Evolutionary conservation across 2,329 filamentous ascomycete species (phyloP), one percentile per base, ranked within the genome.

Genomic region (Lachnellula arida): DNA sequence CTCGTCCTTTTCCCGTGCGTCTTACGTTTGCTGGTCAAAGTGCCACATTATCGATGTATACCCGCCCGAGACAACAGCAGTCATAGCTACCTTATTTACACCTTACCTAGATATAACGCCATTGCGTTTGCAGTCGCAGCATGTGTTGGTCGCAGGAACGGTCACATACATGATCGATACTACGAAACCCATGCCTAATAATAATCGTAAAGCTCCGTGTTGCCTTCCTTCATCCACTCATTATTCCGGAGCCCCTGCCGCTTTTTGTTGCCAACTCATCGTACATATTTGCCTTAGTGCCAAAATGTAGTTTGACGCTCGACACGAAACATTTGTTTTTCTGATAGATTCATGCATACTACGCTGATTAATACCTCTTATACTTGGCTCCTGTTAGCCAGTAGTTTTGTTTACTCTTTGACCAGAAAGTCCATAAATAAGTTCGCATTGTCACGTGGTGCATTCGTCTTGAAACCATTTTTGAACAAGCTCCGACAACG

Each of bases 91-190:
- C 46, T n/a, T 23, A 48, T 15, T 14, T n/a, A 11, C 9, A 48
- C 46, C 46, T 9, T 23, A 48, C 25, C 23, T n/a, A 11, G 28
- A 32, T 32, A 32, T 11, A 32, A 32, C 28, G 22, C 28, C 23
- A n/a, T 28, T 43, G 39, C 7, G n/a, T 42, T 28, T 15, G 37
- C 12, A 15, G 11, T n/a, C 32, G 39, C 12, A 28, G n/a, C 14
- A 43, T 43, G 37, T 15, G 37, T 19, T 42, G 49, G 49, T 51
- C 28, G 49, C 49, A 51, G 35, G 8, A 22, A 51, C 15, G 49
- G 49, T 28, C 49, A 43, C 49, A 43, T 44, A 23, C 49, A 51
- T 11, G 39, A 23, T 44, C 49, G 37, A 51, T 51, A 51, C 37
- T 23, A 51, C n/a, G 19, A 28, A 51, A 23, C 49, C 35, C 28